Evolutionary conservation across 371 early-diverging fungal genomes (phyloP).

Genomic region (Zancudomyces culisetae): DNA sequence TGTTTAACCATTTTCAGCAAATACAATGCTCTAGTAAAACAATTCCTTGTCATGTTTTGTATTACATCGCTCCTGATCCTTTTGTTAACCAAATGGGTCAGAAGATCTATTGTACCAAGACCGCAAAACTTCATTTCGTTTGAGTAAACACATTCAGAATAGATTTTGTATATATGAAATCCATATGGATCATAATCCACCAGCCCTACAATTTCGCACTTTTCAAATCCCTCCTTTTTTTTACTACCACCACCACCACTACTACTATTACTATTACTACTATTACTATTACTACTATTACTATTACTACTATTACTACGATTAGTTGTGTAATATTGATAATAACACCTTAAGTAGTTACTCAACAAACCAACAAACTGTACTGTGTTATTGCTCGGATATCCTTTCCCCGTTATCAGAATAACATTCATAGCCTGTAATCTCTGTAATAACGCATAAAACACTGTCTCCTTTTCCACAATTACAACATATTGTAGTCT

Average conservation of each 20-base stretch:
- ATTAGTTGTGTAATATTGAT: not conserved
- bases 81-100: not conserved
- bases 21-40: not conserved
- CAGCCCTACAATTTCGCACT: no score
- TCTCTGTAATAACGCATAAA: not conserved
- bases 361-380: not conserved
- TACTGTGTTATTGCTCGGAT: not conserved
- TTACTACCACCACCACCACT: no score
- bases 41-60: not conserved
- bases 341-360: not conserved
- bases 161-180: not conserved
- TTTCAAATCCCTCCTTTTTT: no score
- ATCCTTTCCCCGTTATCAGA: constrained; percentile 1
- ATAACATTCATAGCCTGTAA: not conserved
- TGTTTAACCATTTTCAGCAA: not conserved
- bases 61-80: not conserved
- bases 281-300: no score
- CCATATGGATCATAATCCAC: constrained; percentile 2
- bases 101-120: not conserved
- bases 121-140: no score
- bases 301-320: no score
- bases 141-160: no score
- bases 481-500: not conserved
- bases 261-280: no score
- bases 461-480: constrained; percentile 2